These are phyloP conservation scores for Choricystis sp. DNA, from an alignment of 139 green algal genomes.

Conservation along the genomic window DNA sequence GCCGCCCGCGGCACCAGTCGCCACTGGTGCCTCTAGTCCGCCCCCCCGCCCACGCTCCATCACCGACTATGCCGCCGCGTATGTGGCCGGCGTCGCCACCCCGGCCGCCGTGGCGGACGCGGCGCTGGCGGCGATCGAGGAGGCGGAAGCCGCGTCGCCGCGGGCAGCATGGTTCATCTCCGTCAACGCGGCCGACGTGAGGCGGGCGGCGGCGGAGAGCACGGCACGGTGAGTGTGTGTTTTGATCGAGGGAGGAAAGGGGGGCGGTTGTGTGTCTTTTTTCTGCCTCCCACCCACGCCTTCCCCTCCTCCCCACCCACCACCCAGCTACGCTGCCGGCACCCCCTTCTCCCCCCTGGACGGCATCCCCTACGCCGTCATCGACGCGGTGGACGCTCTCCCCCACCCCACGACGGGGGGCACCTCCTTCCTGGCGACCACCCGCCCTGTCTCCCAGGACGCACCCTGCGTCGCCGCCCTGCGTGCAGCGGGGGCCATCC, in stretches of 20 bases:
- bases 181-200: conserved; percentile 10
- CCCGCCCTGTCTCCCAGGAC: background rate
- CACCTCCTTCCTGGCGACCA: conserved; percentile 36
- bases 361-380: conserved; percentile 67
- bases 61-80: background rate
- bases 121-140: background rate
- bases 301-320: too few species aligned
- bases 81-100: background rate
- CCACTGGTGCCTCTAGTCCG: too few species aligned
- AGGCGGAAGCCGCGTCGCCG: background rate
- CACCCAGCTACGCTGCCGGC: conserved; percentile 13
- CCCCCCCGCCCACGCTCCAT: background rate
- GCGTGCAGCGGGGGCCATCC: conserved; percentile 31
- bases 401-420: conserved; percentile 52
- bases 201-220: background rate
- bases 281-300: too few species aligned
- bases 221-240: background rate
- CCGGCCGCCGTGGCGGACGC: background rate
- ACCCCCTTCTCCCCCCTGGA: conserved; percentile 46
- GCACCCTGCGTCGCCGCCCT: conserved; percentile 23
- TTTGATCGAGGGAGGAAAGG: too few species aligned
- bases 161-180: conserved; percentile 12
- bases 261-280: too few species aligned
- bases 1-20: too few species aligned
- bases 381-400: conserved; percentile 51